These are phyloP conservation scores for Gynandropsis gynandra DNA, from an alignment of 345 rosid species.

Conservation along the genomic window DNA sequence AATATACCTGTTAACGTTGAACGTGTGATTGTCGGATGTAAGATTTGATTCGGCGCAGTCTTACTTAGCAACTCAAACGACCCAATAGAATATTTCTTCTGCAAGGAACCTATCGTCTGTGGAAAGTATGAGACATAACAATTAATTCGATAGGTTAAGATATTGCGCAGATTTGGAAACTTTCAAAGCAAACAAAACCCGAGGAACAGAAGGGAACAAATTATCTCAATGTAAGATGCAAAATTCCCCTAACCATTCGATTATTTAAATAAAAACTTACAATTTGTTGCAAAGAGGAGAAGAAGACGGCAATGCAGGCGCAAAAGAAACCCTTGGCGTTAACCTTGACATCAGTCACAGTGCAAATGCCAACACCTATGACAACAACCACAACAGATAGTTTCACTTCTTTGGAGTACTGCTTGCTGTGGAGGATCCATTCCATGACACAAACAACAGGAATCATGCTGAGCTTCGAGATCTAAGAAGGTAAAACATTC, in stretches of 20 bases:
- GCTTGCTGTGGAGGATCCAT: conserved; percentile 77
- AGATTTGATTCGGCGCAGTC: conserved; percentile 90
- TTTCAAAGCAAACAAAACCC: conserved; percentile 16
- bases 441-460: conserved; percentile 95
- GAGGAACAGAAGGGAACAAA: neutral
- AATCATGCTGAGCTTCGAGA: conserved; percentile 94
- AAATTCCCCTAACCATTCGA: no score
- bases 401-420: conserved; percentile 72
- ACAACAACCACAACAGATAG: conserved; percentile 70
- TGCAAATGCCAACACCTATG: conserved; percentile 86
- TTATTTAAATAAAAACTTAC: conserved; percentile 66
- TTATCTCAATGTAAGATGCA: no score
- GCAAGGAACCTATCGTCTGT: conserved; percentile 85
- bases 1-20: no score
- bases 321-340: conserved; percentile 82
- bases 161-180: no score
- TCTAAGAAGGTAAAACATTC: conserved; percentile 28
- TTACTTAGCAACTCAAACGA: conserved; percentile 82
- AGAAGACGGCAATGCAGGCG: conserved; percentile 62
- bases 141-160: neutral
- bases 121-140: neutral
- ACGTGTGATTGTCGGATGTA: no score
- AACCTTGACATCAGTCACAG: conserved; percentile 86
- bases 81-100: conserved; percentile 82
- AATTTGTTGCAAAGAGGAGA: conserved; percentile 90